Evolutionary conservation across 768 basidiomycete species (phyloP), one percentile per base, ranked within the genome.

Genomic region (Leccinum arenicola): DNA sequence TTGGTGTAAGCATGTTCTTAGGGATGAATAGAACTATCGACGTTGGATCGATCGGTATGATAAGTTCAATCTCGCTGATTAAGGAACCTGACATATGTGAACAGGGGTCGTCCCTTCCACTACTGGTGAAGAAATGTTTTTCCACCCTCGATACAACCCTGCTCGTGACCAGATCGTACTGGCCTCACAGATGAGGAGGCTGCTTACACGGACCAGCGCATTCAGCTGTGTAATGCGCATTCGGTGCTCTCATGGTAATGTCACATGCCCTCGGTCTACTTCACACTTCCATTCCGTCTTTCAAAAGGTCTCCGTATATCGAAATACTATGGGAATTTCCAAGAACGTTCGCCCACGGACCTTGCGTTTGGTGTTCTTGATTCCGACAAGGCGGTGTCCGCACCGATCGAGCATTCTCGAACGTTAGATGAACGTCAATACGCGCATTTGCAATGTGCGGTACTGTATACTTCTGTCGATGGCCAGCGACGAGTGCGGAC

Each of bases 71-170:
- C 33, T 59, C 51, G n/a, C 43, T 58, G 33, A 58, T 40, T 10
- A 25, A 54, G 33, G 43, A 54, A 57, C 31, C 45, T 66, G 50
- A 62, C 53, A 50, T n/a, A 38, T 6, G 5, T 53, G 19, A 27
- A 12, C 60, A 87, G 90, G 89, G 47, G 73, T 80, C 4, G 80
- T 95, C 6, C 70, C 89, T 1, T 85, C 85, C 0, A 70, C 85
- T 11, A 93, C 93, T 7, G 97, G 97, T 14, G 97, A 97, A 19
- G 93, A 95, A 58, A 66, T 96, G 1, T 95, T 89, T 74, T 96
- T 88, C 77, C 90, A 95, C 67, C 97, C 96, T 9, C 83, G 91
- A n/a, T 99, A 93, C 70, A 82, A 88, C 54, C 80, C 84, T 3
- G 70, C 73, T 7, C 82, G 89, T 52, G 94, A 97, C 69, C 80